Evolutionary conservation across 441 rosid species (phyloP).

Genomic region (Flueggea neowawraea): DNA sequence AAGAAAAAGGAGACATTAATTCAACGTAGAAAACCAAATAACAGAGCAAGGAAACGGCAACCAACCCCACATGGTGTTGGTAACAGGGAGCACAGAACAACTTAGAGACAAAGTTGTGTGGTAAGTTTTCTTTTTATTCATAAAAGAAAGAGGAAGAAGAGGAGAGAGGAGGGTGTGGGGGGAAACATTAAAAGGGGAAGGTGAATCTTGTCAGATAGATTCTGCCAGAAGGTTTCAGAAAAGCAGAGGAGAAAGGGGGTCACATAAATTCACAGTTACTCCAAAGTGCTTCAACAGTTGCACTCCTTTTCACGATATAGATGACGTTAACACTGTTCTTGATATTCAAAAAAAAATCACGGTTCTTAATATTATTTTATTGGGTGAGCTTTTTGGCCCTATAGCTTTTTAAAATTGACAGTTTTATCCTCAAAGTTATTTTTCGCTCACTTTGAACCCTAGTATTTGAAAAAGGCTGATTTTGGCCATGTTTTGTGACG

Average conservation of each 20-base stretch:
- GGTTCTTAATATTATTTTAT: too few relatives aligned
- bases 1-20: background rate
- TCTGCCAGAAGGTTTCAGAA: constrained; percentile 6
- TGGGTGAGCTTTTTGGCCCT: too few relatives aligned
- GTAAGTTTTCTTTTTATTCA: background rate
- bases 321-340: background rate
- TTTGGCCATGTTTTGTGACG: too few relatives aligned
- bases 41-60: background rate
- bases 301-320: background rate
- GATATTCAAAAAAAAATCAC: too few relatives aligned
- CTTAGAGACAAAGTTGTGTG: background rate
- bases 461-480: too few relatives aligned
- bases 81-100: background rate
- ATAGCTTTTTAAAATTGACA: too few relatives aligned
- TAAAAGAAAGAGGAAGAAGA: background rate
- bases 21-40: background rate
- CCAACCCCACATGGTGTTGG: too few relatives aligned
- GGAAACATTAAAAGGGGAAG: background rate
- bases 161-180: background rate
- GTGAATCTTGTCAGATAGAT: background rate
- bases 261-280: constrained; percentile 24
- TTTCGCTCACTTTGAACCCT: too few relatives aligned
- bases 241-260: constrained; percentile 6
- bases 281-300: background rate
- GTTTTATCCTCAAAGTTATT: too few relatives aligned